Evolutionary conservation across 805 yeast species (phyloP), one percentile per base, ranked within the genome.

Genomic region (Yamadazyma laniorum): DNA sequence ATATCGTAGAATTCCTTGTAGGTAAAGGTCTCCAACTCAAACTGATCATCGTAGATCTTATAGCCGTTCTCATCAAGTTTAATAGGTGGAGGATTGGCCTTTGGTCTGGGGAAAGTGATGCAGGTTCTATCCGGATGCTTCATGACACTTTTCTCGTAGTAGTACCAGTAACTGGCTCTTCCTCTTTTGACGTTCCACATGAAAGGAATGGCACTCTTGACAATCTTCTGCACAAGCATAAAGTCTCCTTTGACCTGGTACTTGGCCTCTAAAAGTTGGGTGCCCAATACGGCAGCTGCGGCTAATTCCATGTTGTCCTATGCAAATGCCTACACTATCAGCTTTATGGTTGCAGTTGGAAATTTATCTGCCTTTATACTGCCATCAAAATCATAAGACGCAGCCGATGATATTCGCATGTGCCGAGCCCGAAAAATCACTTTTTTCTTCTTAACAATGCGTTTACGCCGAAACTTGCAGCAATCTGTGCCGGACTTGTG

Each of bases 1-100:
- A 79, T 72, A 34, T 78, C 80, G 53, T 83, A 80, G 29, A 85
- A 59, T 60, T 89, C 82, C 37, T 63, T 60, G 58, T 85, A 90
- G 0, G 95, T 85, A 55, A 67, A 83, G 9, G 59, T 52, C 51
- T 86, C 89, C 29, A 85, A 47, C 8, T 58, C 58, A 55, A 82
- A 90, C 37, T 74, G 77, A 25, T 72, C 74, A 47, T 79, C 85
- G 47, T 40, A 71, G 44, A 33, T 69, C 59, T 51, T 64, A 59
- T 29, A 66, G 56, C 68, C 71, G 43, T 68, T 32, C 2, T 55
- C 49, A 48, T 56, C 62, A 4, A 47, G 30, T 33, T 39, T 45
- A 13, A 55, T 40, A 1, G 61, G 50, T 1, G 58, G 57, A 9
- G 64, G 54, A 43, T 61, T 51, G 27, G 45, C 43, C 18, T 46